Evolutionary conservation across 257 asterid species (phyloP).

Genomic region (Scutellaria baicalensis): DNA sequence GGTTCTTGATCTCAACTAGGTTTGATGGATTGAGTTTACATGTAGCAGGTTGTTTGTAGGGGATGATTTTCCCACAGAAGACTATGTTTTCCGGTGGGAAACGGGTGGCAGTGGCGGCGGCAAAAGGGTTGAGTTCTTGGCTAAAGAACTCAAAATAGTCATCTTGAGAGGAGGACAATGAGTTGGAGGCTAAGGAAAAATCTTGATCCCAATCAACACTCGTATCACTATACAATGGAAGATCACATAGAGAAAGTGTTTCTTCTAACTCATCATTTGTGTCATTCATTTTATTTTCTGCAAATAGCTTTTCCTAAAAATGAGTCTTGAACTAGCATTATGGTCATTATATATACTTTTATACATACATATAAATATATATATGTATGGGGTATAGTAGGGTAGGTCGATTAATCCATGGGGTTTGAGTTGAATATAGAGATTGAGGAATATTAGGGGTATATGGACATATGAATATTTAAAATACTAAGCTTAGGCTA

Average conservation of each 20-base stretch:
- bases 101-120: neutral
- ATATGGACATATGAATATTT: neutral
- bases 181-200: conserved; percentile 26
- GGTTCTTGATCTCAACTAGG: neutral
- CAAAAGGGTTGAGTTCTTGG: conserved; percentile 9
- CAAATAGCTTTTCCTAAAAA: neutral
- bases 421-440: neutral
- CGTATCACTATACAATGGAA: conserved; percentile 31
- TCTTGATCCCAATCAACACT: conserved; percentile 26
- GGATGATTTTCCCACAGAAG: conserved; percentile 56
- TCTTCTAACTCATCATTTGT: conserved; percentile 34
- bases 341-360: neutral
- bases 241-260: conserved; percentile 58
- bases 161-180: conserved; percentile 19
- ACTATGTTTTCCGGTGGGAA: conserved; percentile 33
- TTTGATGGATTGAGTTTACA: neutral
- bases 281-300: conserved; percentile 3
- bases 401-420: neutral
- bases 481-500: neutral
- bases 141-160: conserved; percentile 32
- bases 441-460: neutral
- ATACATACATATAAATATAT: neutral
- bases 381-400: neutral
- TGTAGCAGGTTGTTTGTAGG: conserved; percentile 16
- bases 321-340: conserved; percentile 12